Evolutionary conservation across 192 early-diverging fungal species (phyloP).

Genomic region (Linnemannia zychae): DNA sequence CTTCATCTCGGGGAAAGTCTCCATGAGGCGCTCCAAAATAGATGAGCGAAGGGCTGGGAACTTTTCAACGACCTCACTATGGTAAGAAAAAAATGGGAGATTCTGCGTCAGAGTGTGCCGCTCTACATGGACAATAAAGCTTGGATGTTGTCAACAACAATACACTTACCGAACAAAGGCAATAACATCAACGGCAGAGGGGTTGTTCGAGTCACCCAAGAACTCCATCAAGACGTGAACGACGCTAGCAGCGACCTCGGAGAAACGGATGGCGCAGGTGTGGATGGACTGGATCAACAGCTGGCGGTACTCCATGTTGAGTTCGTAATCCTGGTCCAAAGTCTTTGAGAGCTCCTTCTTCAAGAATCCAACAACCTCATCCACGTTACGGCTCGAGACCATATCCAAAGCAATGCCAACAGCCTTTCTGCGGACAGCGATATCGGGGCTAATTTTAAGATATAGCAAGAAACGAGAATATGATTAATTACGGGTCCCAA

Average conservation of each 20-base stretch:
- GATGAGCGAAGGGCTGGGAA: conserved; percentile 88
- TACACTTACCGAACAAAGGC: conserved; percentile 88
- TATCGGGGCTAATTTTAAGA: conserved; percentile 78
- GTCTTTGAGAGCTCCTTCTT: conserved; percentile 98
- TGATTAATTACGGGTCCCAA: not conserved
- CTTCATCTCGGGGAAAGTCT: conserved; percentile 91
- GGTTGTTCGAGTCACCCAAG: conserved; percentile 89
- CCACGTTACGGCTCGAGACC: conserved; percentile 90
- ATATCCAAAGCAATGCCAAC: conserved; percentile 92
- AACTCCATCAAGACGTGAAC: conserved; percentile 97
- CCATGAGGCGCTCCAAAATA: conserved; percentile 87
- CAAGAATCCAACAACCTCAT: conserved; percentile 91
- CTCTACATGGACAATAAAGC: not conserved
- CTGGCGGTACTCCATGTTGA: conserved; percentile 94
- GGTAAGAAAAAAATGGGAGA: not conserved
- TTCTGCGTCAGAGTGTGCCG: not conserved
- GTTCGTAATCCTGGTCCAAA: conserved; percentile 89
- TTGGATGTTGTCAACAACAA: not conserved
- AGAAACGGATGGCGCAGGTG: conserved; percentile 94
- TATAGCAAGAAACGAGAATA: not conserved
- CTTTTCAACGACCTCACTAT: conserved; percentile 94
- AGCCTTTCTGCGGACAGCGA: conserved; percentile 93
- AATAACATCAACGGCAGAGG: conserved; percentile 95
- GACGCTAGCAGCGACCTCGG: conserved; percentile 95
- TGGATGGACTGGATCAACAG: conserved; percentile 98